Percentiles rank a stretch among this genome's conserved stretches.
Conservation (phyloP, 2,329 filamentous ascomycete species). For the Pseudogymnoascus sp. region DNA sequence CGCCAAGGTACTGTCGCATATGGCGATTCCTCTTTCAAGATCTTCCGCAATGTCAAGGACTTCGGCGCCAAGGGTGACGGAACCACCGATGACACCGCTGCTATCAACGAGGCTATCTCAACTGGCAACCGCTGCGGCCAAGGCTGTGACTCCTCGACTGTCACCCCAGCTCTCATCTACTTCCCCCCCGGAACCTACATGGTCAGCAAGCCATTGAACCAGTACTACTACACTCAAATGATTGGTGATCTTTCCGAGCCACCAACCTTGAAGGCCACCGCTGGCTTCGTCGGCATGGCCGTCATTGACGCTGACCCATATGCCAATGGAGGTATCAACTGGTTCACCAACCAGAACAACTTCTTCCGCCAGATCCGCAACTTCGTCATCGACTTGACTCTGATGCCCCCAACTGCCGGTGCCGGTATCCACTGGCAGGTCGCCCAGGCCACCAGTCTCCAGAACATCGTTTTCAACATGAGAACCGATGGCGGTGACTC, state of each 20-base stretch:
- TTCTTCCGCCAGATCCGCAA: conserved; percentile 80
- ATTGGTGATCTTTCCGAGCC: conserved; percentile 67
- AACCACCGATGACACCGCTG: conserved; percentile 66
- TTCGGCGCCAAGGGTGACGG: conserved; percentile 63
- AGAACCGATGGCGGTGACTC: conserved; percentile 50
- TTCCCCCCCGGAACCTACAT: conserved; percentile 84
- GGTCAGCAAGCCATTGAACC: conserved; percentile 68
- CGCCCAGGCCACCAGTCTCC: conserved; percentile 70
- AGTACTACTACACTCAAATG: conserved; percentile 90
- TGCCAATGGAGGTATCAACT: conserved; percentile 55
- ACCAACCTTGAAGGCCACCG: conserved; percentile 66
- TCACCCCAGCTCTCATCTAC: conserved; percentile 79
- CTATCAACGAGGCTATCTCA: conserved; percentile 77
- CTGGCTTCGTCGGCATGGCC: conserved; percentile 73
- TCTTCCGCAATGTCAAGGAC: conserved; percentile 70
- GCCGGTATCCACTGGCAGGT: conserved; percentile 80
- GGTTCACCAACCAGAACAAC: conserved; percentile 73
- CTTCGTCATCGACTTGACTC: conserved; percentile 68
- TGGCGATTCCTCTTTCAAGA: conserved; percentile 48
- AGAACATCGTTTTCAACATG: conserved; percentile 79
- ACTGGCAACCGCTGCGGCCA: conserved; percentile 71
- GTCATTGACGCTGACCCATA: conserved; percentile 88
- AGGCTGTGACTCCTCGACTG: conserved; percentile 75
- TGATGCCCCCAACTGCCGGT: conserved; percentile 49
- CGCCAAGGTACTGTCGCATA: conserved; percentile 27